phyloP scores from a whole-genome alignment of 805 yeast species.

The Ogataea salicorniae region DNA sequence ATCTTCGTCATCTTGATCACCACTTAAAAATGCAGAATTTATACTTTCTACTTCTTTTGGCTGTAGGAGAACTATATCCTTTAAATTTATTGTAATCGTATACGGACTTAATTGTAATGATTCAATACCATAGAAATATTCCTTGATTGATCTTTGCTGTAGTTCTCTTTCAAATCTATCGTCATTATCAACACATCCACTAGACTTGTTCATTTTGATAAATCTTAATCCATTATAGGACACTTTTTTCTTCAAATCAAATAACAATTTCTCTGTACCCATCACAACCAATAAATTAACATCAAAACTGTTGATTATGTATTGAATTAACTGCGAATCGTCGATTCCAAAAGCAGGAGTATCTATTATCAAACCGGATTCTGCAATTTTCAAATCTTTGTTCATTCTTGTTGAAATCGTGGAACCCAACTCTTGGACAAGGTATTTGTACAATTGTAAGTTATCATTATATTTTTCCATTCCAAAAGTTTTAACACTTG shows the following conservation, averaged over 20 bases:
- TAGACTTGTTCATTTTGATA: slow-evolving; percentile 62
- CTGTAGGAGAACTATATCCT: slow-evolving; percentile 56
- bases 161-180: slow-evolving; percentile 60
- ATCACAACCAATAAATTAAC: slow-evolving; percentile 58
- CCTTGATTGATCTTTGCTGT: slow-evolving; percentile 75
- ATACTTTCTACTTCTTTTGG: slow-evolving; percentile 35
- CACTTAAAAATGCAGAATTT: slow-evolving; percentile 23
- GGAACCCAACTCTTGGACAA: slow-evolving; percentile 37
- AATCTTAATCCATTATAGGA: slow-evolving; percentile 35
- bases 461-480: slow-evolving; percentile 56
- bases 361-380: slow-evolving; percentile 65
- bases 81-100: slow-evolving; percentile 67
- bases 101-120: slow-evolving; percentile 74
- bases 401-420: slow-evolving; percentile 40
- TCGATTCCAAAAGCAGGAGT: slow-evolving; percentile 60
- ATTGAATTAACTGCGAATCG: slow-evolving; percentile 48
- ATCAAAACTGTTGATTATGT: slow-evolving; percentile 53
- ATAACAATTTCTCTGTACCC: slow-evolving; percentile 68
- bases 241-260: slow-evolving; percentile 55
- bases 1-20: slow-evolving; percentile 23
- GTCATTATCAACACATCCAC: slow-evolving; percentile 74
- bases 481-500: slow-evolving; percentile 79
- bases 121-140: slow-evolving; percentile 82
- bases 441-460: slow-evolving; percentile 46
- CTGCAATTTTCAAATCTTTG: slow-evolving; percentile 40